Base-by-base conservation (phyloP, 805 yeast genomes). In the Tetrapisispora fleetii region DNA sequence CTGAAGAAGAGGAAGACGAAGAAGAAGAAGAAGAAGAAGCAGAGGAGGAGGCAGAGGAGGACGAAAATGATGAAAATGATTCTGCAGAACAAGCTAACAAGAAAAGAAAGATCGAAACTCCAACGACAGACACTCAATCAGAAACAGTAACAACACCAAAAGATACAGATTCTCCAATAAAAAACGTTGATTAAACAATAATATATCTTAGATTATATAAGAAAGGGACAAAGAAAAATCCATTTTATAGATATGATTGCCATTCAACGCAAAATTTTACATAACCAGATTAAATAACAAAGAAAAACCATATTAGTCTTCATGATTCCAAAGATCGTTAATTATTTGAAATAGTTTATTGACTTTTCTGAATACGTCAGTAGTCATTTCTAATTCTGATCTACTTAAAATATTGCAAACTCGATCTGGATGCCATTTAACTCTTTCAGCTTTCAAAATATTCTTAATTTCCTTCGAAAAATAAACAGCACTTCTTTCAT, bases 381-480 rank as follows among this genome's bases (percentile, higher is more conserved):
- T 4, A 19, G 1, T 27, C n/a, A 27, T 17, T 1, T 21, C 19
- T 2, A 37, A 14, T 4, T n/a, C 6, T 6, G 30, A 38, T 30
- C 33, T 14, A 17, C 5, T 28, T 14, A 41, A 32, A 8, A 11
- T 50, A 50, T 37, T 35, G 40, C 41, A 10, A 14, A 48, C 36
- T 56, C 73, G 75, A 57, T 82, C 89, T 1, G 89, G 89, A 59
- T 82, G 89, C 88, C 88, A 82, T 52, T 77, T 63, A 6, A 81
- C 60, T 48, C 88, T 60, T 54, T 82, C 88, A 28, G 50, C 54
- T 50, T 74, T 78, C 22, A 70, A 50, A 10, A 64, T 52, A 6
- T 54, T 48, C 36, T 44, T 21, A 27, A 45, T 19, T 5, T 49
- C 46, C 11, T 18, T 4, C 6, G 47, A 39, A 39, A 52, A 35